Conservation (phyloP, 2,329 filamentous ascomycete genomes). For the Fusarium compactum region DNA sequence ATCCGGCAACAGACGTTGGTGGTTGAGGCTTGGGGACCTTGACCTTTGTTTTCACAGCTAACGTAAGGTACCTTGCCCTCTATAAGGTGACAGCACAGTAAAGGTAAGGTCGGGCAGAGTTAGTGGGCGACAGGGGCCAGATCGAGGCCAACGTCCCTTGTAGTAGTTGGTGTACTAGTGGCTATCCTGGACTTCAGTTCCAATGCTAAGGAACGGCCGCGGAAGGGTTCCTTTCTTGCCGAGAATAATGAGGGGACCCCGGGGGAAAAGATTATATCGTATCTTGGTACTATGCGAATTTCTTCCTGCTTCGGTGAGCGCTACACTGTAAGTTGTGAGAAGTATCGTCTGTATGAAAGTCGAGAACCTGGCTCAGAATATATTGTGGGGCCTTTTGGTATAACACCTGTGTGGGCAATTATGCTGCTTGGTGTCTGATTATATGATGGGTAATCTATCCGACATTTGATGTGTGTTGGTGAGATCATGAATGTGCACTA, state of each 20-base stretch:
- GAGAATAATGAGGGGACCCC: conserved; percentile 7
- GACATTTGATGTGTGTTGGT: not conserved
- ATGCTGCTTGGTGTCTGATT: not conserved
- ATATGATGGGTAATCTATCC: not conserved
- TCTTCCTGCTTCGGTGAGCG: not conserved
- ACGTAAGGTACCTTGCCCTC: not conserved
- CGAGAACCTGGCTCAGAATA: not conserved
- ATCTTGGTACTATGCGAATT: not conserved
- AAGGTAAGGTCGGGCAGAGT: conserved; percentile 14
- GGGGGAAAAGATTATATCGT: not conserved
- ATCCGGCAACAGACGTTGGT: conserved; percentile 49
- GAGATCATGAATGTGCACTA: not conserved
- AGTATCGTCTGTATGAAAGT: not conserved
- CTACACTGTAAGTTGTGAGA: not conserved
- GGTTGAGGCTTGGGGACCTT: conserved; percentile 53
- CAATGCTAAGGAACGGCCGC: conserved; percentile 13
- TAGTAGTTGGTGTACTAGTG: conserved; percentile 33
- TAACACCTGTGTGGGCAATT: not conserved
- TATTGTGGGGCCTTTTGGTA: conserved; percentile 12
- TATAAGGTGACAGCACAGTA: not conserved
- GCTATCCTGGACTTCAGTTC: not conserved
- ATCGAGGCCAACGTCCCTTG: conserved; percentile 47
- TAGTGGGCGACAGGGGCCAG: conserved; percentile 30
- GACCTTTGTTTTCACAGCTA: conserved; percentile 53
- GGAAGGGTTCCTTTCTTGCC: conserved; percentile 18